Base-by-base conservation (phyloP, 2,329 filamentous ascomycete genomes). In the Neophaeococcomyces mojaviensis region DNA sequence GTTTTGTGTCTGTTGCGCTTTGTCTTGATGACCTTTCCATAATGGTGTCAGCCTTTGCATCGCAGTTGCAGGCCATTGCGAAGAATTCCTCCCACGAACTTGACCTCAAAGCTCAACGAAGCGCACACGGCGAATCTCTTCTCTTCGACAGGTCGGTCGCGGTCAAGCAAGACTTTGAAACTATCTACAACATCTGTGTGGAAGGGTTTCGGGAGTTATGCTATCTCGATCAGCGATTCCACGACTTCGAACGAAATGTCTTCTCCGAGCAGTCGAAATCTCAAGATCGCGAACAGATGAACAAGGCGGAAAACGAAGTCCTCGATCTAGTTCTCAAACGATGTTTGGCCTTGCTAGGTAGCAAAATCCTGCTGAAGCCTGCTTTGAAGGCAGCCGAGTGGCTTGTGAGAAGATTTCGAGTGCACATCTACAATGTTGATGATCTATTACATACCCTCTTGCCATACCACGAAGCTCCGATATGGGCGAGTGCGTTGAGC, bases 231-330 rank as follows among this genome's bases (percentile, higher is more conserved):
- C 65, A 73, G 19, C 80, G 88, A 48, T 97, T 96, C 59, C 61
- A 74, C 12, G 72, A 76, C 30, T 98, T 90, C 61, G 76, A 79
- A 50, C 73, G 76, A 47, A 89, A 81, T 44, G 74, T 99, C 47
- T 99, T 97, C 74, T 94, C 86, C 70, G 86, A 92, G 58, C 86
- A 95, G 69, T 96, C 90, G 68, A 89, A 88, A 64, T 76, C 79
- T 51, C 83, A 95, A 61, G 92, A 98, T 63, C 79, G 92, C 44
- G 84, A 80, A 18, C 84, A 92, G 67, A 84, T 97, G 77, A 89
- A 82, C 13, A 74, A 76, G 24, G 73, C 76, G 49, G 86, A 97
- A 63, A 97, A 96, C 68, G 75, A 79, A 55, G 84, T 88, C 60
- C 72, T 98, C 46, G 80, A 96, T 64, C 73, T 71, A 40, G 83